A percentile compares a stretch with the other conserved stretches of the same genome.
phyloP scores from a whole-genome alignment of 2,329 filamentous ascomycete species.

The Cucurbitaria berberidis region DNA sequence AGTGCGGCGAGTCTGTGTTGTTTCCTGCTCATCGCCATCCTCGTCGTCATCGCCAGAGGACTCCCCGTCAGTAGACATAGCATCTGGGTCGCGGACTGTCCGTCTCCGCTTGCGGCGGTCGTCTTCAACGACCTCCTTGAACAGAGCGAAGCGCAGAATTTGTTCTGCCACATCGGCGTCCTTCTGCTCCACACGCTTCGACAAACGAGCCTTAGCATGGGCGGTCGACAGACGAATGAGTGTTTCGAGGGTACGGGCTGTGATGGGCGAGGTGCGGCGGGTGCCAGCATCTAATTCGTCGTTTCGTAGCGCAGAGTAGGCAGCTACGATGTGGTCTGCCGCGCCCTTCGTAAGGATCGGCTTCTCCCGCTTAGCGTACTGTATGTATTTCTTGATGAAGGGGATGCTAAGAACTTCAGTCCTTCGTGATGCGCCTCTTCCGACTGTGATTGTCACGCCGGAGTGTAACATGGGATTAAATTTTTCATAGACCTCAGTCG shows the following conservation, averaged over 20 bases:
- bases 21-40: slow-evolving; percentile 56
- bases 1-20: slow-evolving; percentile 42
- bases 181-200: slow-evolving; percentile 84
- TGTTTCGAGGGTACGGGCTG: slow-evolving; percentile 94
- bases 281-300: slow-evolving; percentile 96
- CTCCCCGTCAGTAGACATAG: slow-evolving; percentile 62
- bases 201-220: slow-evolving; percentile 90
- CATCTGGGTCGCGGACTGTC: slow-evolving; percentile 66
- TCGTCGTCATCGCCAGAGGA: slow-evolving; percentile 67
- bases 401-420: slow-evolving; percentile 92
- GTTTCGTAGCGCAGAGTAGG: slow-evolving; percentile 91
- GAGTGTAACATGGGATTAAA: slow-evolving; percentile 95
- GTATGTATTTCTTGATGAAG: slow-evolving; percentile 99
- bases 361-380: slow-evolving; percentile 94
- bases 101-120: slow-evolving; percentile 85
- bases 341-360: slow-evolving; percentile 89
- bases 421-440: slow-evolving; percentile 75
- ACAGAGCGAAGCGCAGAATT: slow-evolving; percentile 91
- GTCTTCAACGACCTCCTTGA: slow-evolving; percentile 87
- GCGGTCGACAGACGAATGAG: slow-evolving; percentile 97
- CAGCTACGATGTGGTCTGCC: slow-evolving; percentile 86
- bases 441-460: slow-evolving; percentile 78
- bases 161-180: slow-evolving; percentile 87
- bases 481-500: slow-evolving; percentile 93
- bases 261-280: slow-evolving; percentile 91